phyloP scores from a whole-genome alignment of 2,329 filamentous ascomycete species.

The Ophiognomonia clavigignenti-juglandacearum region DNA sequence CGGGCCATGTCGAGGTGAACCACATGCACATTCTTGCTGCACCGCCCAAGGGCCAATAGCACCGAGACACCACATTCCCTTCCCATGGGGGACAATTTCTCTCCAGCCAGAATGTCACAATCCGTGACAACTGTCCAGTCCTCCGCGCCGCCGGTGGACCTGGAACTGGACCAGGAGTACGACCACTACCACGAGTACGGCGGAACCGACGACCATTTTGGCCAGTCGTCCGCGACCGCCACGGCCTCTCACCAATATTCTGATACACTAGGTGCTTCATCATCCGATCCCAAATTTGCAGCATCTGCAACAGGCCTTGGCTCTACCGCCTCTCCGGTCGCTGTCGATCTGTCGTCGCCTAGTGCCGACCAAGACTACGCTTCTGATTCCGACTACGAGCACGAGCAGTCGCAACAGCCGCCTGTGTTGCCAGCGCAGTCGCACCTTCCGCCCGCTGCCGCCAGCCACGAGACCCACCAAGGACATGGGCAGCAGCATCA shows the following conservation, averaged over 20 bases:
- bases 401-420: neutral
- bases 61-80: no score
- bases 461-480: neutral
- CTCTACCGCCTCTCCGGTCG: neutral
- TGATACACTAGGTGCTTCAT: conserved; percentile 18
- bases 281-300: conserved; percentile 8
- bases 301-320: conserved; percentile 2
- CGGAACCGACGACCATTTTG: neutral
- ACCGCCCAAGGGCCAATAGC: no score
- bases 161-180: conserved; percentile 10
- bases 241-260: conserved; percentile 12
- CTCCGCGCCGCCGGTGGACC: conserved; percentile 8
- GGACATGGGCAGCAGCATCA: conserved; percentile 3
- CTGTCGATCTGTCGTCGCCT: conserved; percentile 2
- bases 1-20: conserved; percentile 15
- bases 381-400: neutral
- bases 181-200: conserved; percentile 16
- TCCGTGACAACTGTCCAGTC: conserved; percentile 7
- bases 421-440: neutral
- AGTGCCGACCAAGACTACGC: conserved; percentile 6
- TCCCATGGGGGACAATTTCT: conserved; percentile 1
- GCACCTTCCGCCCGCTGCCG: neutral
- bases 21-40: no score
- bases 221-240: conserved; percentile 4
- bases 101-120: conserved; percentile 9